Conservation (phyloP, 202 grass and related monocot genomes). For the Eragrostis tef region DNA sequence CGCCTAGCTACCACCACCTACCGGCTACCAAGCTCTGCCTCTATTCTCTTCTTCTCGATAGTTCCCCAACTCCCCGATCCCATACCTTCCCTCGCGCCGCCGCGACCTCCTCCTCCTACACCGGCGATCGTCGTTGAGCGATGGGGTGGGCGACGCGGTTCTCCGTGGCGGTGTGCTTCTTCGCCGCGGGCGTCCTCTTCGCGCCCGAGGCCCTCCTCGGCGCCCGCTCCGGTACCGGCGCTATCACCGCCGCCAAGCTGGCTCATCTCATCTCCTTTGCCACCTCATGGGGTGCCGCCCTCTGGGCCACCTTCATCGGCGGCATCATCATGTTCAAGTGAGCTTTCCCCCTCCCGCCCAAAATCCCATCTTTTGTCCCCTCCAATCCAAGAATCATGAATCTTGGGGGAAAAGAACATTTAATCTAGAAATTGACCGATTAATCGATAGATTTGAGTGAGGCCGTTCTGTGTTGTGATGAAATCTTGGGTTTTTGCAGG, state of each 20-base stretch:
- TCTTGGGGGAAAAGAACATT: not conserved
- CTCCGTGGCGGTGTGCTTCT: slow-evolving; percentile 79
- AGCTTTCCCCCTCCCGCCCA: not conserved
- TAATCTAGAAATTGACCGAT: not conserved
- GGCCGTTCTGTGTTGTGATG: not conserved
- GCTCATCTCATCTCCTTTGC: slow-evolving; percentile 88
- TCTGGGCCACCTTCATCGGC: slow-evolving; percentile 98
- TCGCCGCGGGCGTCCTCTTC: slow-evolving; percentile 79
- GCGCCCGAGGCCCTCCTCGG: slow-evolving; percentile 67
- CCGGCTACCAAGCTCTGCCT: not conserved
- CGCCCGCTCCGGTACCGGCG: slow-evolving; percentile 48
- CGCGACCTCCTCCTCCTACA: not conserved
- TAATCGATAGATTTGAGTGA: slow-evolving; percentile 1
- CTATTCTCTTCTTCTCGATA: not conserved
- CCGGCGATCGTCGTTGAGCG: slow-evolving; percentile 10
- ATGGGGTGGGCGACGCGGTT: slow-evolving; percentile 93
- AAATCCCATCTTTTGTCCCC: not conserved
- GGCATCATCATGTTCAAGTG: slow-evolving; percentile 99
- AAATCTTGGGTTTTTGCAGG: slow-evolving; percentile 35
- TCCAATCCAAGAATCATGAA: not conserved
- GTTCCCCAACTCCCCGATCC: slow-evolving; percentile 5
- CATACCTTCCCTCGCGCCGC: no score
- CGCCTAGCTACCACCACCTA: not conserved
- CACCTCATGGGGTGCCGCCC: slow-evolving; percentile 75
- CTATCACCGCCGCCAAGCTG: slow-evolving; percentile 71